These are phyloP conservation scores for Acanthamoeba lenticulata DNA, from an alignment of 208 protist genomes.

Conservation along the genomic window DNA sequence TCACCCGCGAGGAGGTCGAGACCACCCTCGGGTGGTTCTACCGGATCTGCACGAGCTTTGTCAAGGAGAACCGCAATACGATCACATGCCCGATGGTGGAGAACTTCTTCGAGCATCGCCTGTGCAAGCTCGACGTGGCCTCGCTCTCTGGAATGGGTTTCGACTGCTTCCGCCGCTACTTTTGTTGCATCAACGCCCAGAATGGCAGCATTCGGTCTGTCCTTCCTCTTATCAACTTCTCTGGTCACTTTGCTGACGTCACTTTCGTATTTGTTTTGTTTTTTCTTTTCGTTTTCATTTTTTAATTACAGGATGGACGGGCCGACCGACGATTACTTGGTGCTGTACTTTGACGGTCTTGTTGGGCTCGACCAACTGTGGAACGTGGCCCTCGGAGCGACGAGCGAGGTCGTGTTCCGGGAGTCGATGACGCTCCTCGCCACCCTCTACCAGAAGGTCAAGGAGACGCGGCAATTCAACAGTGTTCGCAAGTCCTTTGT, in stretches of 20 bases:
- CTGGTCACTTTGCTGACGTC: background rate
- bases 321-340: constrained; percentile 14
- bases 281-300: too few species aligned
- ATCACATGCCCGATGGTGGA: background rate
- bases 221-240: background rate
- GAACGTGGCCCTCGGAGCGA: background rate
- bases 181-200: constrained; percentile 46
- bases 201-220: background rate
- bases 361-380: constrained; percentile 1
- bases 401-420: background rate
- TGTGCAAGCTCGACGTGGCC: constrained; percentile 22
- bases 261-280: background rate
- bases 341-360: background rate
- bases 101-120: background rate
- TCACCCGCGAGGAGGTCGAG: background rate
- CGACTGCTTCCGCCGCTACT: constrained; percentile 29
- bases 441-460: background rate
- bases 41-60: constrained; percentile 2
- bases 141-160: background rate
- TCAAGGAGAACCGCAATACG: background rate
- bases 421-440: background rate
- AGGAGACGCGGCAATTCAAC: background rate
- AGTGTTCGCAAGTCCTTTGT: constrained; percentile 7
- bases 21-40: constrained; percentile 8
- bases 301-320: background rate